Evolutionary conservation across 2,329 filamentous ascomycete genomes (phyloP), one percentile per base, ranked within the genome.

Genomic region (Beauveria rudraprayagi): DNA sequence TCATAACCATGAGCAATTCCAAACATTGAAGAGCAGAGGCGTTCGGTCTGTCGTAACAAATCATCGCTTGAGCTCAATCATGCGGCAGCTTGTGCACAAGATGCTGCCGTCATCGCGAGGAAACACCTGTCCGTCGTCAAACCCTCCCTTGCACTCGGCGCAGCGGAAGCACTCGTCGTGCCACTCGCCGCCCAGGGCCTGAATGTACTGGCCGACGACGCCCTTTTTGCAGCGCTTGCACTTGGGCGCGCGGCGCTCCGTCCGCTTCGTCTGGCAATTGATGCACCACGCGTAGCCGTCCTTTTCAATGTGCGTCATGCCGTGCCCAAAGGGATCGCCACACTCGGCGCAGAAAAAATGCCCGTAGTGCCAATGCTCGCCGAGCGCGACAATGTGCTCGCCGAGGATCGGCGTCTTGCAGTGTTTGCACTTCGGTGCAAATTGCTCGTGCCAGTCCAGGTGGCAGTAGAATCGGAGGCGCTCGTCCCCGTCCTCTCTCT

Each of bases 311-410:
- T 88, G 85, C 51, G 84, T 87, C 76, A 81, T 83, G 63, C 83
- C 83, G 53, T 80, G 79, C 66, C 82, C 91, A 71, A 99, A 99
- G 0, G 94, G 93, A 76, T 99, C 93, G 66, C 94, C 94, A 72
- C 94, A 99, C 79, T 99, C 92, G 47, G 94, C 94, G 71, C 94
- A 99, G 82, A 99, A 99, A 78, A 99, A 99, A 76, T 99, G 94
- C 0, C 94, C 94, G 58, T 90, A 90, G 73, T 99, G 94, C 90
- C 91, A 99, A 75, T 96, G 92, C n/a, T 88, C 85, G 1, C 94
- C 94, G 61, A 96, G 91, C 1, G 94, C 94, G 16, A 97, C 88
- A 37, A 97, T 87, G 66, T 97, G 91, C 75, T 97, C 92, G 47
- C 92, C 92, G 67, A 97, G 87, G 69, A 99, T 99, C 3, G 94